These are phyloP conservation scores for Apiosordaria backusii DNA, from an alignment of 495 filamentous ascomycete genomes.

Conservation along the genomic window DNA sequence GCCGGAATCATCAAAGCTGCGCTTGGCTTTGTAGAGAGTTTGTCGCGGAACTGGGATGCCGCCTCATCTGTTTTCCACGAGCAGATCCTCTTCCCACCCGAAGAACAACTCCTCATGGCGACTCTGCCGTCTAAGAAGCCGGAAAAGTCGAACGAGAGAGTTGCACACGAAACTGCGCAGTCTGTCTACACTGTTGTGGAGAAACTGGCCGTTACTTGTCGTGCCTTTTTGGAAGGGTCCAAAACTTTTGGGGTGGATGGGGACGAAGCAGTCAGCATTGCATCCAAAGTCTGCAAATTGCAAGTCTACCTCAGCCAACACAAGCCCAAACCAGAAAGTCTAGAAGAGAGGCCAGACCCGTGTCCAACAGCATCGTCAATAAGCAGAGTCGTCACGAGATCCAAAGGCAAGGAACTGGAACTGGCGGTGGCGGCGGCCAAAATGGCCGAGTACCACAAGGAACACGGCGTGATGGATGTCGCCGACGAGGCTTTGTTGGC, in stretches of 20 bases:
- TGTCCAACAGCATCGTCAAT: not conserved
- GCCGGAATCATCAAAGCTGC: not conserved
- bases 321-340: not conserved
- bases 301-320: not conserved
- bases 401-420: constrained; percentile 1
- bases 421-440: not conserved
- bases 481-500: constrained; percentile 34
- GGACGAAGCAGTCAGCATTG: not conserved
- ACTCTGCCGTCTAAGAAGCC: not conserved
- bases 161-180: constrained; percentile 10
- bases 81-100: not conserved
- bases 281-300: not conserved
- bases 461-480: constrained; percentile 36
- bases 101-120: not conserved
- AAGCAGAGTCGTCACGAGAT: not conserved
- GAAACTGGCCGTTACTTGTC: constrained; percentile 13
- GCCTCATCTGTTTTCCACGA: not conserved
- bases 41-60: not conserved
- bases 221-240: constrained; percentile 10
- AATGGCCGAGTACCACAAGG: constrained; percentile 33
- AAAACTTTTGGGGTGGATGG: not conserved
- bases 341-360: not conserved
- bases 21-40: not conserved
- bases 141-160: not conserved
- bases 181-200: constrained; percentile 5